Percentiles rank a stretch among this genome's conserved stretches.
These are phyloP conservation scores for Boeremia lycopersici DNA, from an alignment of 2,329 filamentous ascomycete species.

Conservation along the genomic window DNA sequence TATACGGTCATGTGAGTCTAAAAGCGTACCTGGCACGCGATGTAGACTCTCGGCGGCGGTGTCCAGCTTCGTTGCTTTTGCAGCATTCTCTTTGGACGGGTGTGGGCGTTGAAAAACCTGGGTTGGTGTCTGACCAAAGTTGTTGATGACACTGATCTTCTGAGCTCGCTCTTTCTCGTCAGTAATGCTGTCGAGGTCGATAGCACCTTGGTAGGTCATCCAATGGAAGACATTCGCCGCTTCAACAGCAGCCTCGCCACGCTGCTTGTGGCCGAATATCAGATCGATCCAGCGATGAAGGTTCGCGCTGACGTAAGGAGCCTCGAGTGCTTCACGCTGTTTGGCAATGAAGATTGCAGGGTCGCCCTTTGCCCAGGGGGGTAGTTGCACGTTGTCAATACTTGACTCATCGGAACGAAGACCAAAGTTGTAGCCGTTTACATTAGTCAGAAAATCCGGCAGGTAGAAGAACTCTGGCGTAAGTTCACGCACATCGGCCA, in stretches of 20 bases:
- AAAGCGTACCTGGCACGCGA: conserved; percentile 76
- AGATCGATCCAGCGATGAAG: conserved; percentile 96
- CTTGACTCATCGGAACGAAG: conserved; percentile 77
- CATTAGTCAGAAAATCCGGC: conserved; percentile 91
- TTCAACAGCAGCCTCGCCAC: conserved; percentile 88
- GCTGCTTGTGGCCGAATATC: conserved; percentile 92
- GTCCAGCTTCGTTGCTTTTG: conserved; percentile 74
- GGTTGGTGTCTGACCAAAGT: conserved; percentile 96
- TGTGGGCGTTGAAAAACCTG: conserved; percentile 89
- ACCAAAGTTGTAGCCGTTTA: conserved; percentile 94
- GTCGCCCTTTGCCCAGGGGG: conserved; percentile 95
- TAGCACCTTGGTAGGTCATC: conserved; percentile 91
- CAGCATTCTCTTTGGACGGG: conserved; percentile 71
- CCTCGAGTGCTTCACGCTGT: conserved; percentile 93
- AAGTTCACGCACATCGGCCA: conserved; percentile 91
- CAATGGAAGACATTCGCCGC: conserved; percentile 95
- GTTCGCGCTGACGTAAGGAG: conserved; percentile 86
- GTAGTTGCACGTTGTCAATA: conserved; percentile 87
- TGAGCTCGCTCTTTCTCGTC: conserved; percentile 86
- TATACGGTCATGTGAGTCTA: conserved; percentile 78
- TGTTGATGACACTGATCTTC: conserved; percentile 95
- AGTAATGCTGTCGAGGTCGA: conserved; percentile 86
- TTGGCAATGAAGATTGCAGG: conserved; percentile 95
- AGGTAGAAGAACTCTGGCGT: conserved; percentile 98
- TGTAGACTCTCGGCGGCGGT: conserved; percentile 76